phyloP scores from a whole-genome alignment of 164 flowering plant species.

The Saururus chinensis region DNA sequence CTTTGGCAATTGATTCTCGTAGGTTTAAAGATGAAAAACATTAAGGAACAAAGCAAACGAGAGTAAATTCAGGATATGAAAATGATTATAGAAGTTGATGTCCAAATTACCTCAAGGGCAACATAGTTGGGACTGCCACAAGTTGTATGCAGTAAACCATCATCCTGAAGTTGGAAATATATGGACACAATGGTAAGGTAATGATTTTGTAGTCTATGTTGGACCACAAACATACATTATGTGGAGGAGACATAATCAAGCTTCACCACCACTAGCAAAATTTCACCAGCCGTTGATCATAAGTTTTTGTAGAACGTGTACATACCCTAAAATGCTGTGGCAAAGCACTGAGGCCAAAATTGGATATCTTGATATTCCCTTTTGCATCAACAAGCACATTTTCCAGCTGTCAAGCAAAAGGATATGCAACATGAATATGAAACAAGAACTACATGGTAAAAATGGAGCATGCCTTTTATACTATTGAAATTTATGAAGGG shows the following conservation, averaged over 20 bases:
- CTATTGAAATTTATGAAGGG: too few relatives aligned
- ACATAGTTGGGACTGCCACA: slow-evolving; percentile 98
- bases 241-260: too few relatives aligned
- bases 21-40: too few relatives aligned
- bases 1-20: too few relatives aligned
- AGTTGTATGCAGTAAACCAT: slow-evolving; percentile 88
- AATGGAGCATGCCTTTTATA: neutral
- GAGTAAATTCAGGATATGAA: too few relatives aligned
- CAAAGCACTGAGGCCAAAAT: slow-evolving; percentile 95
- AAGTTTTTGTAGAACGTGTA: neutral
- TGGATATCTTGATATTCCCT: slow-evolving; percentile 85
- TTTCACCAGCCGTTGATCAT: too few relatives aligned
- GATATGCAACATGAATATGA: neutral
- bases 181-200: neutral
- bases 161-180: slow-evolving; percentile 32
- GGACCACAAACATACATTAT: neutral
- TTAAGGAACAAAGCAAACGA: too few relatives aligned
- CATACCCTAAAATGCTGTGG: slow-evolving; percentile 87
- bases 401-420: slow-evolving; percentile 52
- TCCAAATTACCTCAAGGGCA: slow-evolving; percentile 62
- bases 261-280: too few relatives aligned
- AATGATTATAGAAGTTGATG: too few relatives aligned
- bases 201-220: neutral
- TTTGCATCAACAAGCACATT: slow-evolving; percentile 72
- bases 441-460: neutral